Evolutionary conservation across 2,329 filamentous ascomycete genomes (phyloP), one percentile per base, ranked within the genome.

Genomic region (Colletotrichum zoysiae): DNA sequence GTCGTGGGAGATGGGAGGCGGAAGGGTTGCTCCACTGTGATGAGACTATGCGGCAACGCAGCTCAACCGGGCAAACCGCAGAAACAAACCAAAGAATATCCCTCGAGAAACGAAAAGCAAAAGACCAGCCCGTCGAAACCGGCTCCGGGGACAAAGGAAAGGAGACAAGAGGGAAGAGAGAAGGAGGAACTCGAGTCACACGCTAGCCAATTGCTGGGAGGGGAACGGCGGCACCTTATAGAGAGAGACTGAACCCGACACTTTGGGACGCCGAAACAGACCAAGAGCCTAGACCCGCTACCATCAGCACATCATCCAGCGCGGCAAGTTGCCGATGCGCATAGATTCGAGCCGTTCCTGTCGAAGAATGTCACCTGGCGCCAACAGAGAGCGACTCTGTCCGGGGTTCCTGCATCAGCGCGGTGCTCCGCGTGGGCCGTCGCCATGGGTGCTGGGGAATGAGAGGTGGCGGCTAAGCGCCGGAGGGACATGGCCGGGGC

Each of bases 241-340:
- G 57, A n/a, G 9, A 55, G 2, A 9, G 35, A n/a, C 12, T n/a
- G 14, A 26, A 30, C 1, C 69, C 58, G 69, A n/a, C 53, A 14
- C 18, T 9, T 26, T 40, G 69, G 65, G 55, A 50, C 65, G 20
- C 50, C 55, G 65, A 72, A 69, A 70, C 70, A 42, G 46, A 60
- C 59, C 18, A 57, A 35, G 65, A 70, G 40, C 30, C 30, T 12
- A 38, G 26, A 60, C 7, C 30, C 16, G 70, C 51, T 50, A 51
- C 70, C 65, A 70, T 65, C 60, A 72, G 61, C 59, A 71, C 50
- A 55, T 35, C 44, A 3, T 55, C 26, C 59, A 65, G 59, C 70
- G 70, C 70, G 65, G 70, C 59, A 69, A 71, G 65, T 23, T 60
- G 53, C n/a, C 33, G 56, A 69, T 72, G 51, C 46, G 66, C 70